Evolutionary conservation across 805 yeast species (phyloP).

Genomic region (Zygosaccharomyces lentus): DNA sequence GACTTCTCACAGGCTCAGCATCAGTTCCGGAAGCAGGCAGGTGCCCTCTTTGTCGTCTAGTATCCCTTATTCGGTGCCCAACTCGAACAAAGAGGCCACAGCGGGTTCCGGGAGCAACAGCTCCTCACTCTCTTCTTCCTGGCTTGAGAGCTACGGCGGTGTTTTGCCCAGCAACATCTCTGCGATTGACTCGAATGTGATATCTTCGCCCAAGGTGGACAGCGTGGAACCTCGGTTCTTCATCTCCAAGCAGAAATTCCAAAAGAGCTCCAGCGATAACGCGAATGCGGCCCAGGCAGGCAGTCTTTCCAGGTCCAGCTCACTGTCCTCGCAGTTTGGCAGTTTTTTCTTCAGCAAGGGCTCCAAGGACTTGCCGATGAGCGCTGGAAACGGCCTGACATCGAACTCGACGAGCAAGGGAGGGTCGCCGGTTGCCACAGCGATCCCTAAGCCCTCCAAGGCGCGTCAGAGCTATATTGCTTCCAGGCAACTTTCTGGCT

Average conservation of each 20-base stretch:
- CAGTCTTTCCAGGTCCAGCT: constrained; percentile 32
- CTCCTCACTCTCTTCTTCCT: constrained; percentile 35
- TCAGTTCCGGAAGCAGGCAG: constrained; percentile 17
- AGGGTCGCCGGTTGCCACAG: constrained; percentile 27
- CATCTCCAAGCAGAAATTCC: constrained; percentile 65
- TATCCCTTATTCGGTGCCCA: constrained; percentile 71
- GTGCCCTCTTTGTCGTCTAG: constrained; percentile 50
- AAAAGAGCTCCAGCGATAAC: constrained; percentile 29
- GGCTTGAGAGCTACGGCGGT: constrained; percentile 36
- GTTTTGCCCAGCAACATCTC: constrained; percentile 40
- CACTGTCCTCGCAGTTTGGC: constrained; percentile 36
- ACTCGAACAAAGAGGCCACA: constrained; percentile 42
- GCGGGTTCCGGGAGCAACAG: constrained; percentile 26
- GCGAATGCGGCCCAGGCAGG: constrained; percentile 17
- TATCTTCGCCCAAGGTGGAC: constrained; percentile 65
- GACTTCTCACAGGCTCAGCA: constrained; percentile 11
- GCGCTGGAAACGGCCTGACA: background rate
- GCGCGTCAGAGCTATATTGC: constrained; percentile 34
- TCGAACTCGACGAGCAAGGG: constrained; percentile 7
- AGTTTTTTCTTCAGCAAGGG: constrained; percentile 33
- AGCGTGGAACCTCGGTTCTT: constrained; percentile 83
- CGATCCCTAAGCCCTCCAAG: constrained; percentile 36
- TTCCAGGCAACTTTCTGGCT: constrained; percentile 34
- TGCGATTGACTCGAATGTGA: constrained; percentile 52
- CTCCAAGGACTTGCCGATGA: constrained; percentile 18